A percentile compares a stretch with the other conserved stretches of the same genome.
These are phyloP conservation scores for Haplographium delicatum DNA, from an alignment of 495 filamentous ascomycete genomes.

Conservation along the genomic window DNA sequence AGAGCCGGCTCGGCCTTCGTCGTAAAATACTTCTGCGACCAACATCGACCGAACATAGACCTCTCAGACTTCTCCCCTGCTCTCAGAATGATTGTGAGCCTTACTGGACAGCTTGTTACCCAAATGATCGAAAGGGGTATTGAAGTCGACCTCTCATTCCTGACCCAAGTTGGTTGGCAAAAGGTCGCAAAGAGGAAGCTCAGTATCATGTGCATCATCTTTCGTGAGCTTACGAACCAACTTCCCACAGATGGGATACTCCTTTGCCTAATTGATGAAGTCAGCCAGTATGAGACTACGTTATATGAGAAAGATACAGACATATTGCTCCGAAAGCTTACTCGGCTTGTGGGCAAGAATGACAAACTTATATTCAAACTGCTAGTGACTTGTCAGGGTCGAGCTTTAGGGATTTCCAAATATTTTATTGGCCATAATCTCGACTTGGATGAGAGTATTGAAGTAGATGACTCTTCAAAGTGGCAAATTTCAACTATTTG, in stretches of 20 bases:
- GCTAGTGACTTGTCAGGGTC: not conserved
- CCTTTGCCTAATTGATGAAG: not conserved
- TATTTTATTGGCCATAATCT: not conserved
- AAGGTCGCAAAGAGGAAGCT: not conserved
- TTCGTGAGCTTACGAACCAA: not conserved
- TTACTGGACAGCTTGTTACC: not conserved
- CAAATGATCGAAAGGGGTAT: constrained; percentile 1
- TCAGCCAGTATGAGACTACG: not conserved
- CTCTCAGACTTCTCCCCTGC: not conserved
- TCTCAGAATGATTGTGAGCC: not conserved
- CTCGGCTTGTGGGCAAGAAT: not conserved
- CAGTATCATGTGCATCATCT: not conserved
- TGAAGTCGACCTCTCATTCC: not conserved
- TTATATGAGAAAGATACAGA: not conserved
- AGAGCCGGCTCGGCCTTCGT: not conserved
- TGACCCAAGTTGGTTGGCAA: not conserved
- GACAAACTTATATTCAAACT: not conserved
- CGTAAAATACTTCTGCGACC: not conserved
- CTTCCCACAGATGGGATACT: not conserved
- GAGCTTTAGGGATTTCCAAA: not conserved
- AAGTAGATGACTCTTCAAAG: not conserved
- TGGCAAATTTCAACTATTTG: too few relatives aligned
- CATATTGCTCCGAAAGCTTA: not conserved
- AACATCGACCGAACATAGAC: not conserved
- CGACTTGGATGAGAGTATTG: not conserved